phyloP scores from a whole-genome alignment of 2,329 filamentous ascomycete species.

The Fusarium acutatum region DNA sequence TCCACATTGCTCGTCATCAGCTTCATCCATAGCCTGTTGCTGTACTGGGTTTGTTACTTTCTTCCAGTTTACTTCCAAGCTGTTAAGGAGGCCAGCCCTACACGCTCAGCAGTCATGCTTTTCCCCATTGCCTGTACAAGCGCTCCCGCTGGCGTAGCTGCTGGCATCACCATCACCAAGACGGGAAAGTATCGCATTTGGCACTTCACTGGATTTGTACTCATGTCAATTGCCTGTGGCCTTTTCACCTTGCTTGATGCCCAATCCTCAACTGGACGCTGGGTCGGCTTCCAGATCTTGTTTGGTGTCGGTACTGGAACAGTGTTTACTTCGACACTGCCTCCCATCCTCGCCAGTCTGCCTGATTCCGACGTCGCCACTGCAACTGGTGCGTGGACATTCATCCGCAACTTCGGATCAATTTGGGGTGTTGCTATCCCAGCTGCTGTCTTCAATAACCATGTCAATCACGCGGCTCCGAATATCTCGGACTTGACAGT shows the following conservation, averaged over 20 bases:
- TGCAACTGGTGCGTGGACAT: slow-evolving; percentile 53
- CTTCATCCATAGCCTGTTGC: slow-evolving; percentile 36
- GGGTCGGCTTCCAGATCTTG: slow-evolving; percentile 55
- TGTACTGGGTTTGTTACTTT: slow-evolving; percentile 52
- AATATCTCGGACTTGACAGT: slow-evolving; percentile 9
- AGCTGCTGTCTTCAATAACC: slow-evolving; percentile 47
- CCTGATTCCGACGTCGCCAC: slow-evolving; percentile 48
- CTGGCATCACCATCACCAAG: slow-evolving; percentile 41
- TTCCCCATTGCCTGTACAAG: slow-evolving; percentile 41
- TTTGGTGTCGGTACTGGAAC: slow-evolving; percentile 53
- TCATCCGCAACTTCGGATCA: slow-evolving; percentile 57
- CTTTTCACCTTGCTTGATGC: slow-evolving; percentile 52
- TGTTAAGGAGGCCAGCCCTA: slow-evolving; percentile 47
- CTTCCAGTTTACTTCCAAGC: slow-evolving; percentile 59
- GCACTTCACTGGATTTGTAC: slow-evolving; percentile 46
- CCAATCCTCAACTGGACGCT: slow-evolving; percentile 48
- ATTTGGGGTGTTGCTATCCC: slow-evolving; percentile 57
- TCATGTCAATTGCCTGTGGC: slow-evolving; percentile 52
- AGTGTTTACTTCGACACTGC: slow-evolving; percentile 51
- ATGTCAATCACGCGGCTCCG: slow-evolving; percentile 6
- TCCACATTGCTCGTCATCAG: slow-evolving; percentile 20
- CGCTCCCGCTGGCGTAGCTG: slow-evolving; percentile 38
- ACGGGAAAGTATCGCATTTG: slow-evolving; percentile 45
- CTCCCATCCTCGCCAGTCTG: slow-evolving; percentile 53
- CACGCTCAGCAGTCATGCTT: slow-evolving; percentile 44